Evolutionary conservation across 2,329 filamentous ascomycete species (phyloP).

Genomic region (Phialemoniopsis sp.): DNA sequence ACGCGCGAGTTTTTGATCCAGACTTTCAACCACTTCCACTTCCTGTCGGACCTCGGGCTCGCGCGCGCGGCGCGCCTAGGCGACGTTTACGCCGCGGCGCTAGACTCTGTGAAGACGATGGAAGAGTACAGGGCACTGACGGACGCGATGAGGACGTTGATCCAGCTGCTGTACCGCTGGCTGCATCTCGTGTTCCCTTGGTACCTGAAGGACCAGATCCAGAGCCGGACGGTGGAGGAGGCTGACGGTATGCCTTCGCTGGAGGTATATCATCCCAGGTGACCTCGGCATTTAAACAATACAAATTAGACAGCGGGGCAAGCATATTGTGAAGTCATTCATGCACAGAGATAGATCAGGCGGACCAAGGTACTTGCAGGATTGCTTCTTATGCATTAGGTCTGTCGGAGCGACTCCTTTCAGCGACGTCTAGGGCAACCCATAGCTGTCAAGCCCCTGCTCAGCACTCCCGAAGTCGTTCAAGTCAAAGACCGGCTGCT

Average conservation of each 20-base stretch:
- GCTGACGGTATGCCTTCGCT: slow-evolving; percentile 3
- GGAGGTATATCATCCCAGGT: too few species aligned
- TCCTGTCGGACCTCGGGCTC: background rate
- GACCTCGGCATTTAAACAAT: too few species aligned
- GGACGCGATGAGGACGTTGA: background rate
- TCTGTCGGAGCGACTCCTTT: too few species aligned
- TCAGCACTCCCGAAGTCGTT: background rate
- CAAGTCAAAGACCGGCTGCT: slow-evolving; percentile 8
- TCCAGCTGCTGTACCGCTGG: slow-evolving; percentile 1
- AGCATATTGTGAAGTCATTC: too few species aligned
- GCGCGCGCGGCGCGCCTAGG: background rate
- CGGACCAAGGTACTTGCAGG: too few species aligned
- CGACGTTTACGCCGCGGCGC: background rate
- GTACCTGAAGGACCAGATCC: background rate
- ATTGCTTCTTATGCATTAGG: too few species aligned
- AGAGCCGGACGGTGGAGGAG: background rate
- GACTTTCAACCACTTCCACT: slow-evolving; percentile 1
- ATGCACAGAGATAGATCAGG: too few species aligned
- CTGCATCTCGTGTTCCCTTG: background rate
- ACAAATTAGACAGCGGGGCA: too few species aligned
- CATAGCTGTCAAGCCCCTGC: too few species aligned
- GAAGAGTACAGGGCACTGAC: background rate
- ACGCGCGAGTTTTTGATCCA: background rate
- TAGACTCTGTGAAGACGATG: background rate
- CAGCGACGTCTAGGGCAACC: too few species aligned